Evolutionary conservation across 2,329 filamentous ascomycete genomes (phyloP), one percentile per base, ranked within the genome.

Genomic region (Akanthomyces uredinophilus): DNA sequence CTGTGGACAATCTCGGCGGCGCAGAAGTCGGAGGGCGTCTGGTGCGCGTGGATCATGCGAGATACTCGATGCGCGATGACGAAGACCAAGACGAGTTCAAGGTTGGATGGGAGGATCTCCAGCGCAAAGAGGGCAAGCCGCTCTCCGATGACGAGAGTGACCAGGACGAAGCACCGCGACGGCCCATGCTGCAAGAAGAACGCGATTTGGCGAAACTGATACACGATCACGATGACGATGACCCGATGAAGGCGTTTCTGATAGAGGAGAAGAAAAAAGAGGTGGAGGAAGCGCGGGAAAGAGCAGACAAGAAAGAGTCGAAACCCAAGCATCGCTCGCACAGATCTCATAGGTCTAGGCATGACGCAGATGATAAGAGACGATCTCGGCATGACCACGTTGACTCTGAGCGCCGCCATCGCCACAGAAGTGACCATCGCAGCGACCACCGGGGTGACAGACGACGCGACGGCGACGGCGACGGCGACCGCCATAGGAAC

Each of bases 201-300:
- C 79, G 80, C 61, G 93, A 98, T 72, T 76, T 98, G 55, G 85
- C 86, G 56, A 82, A 86, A 50, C 74, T 98, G 61, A 86, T 96
- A 58, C 79, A 84, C 60, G 87, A 94, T 18, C 89, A 96, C 66
- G 95, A 98, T 66, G 93, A 97, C 27, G 94, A 98, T 64, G 95
- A 99, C 73, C 95, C 95, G 0, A 99, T 99, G 95, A 97, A 96
- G 76, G 87, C 86, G 43, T 97, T 91, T 69, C 73, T 98, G 66
- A 87, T 97, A 57, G 85, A 94, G 66, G 90, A 96, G 76, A 97
- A 98, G 82, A 92, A 90, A 75, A 91, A 92, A 72, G 91, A 96
- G 72, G 84, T 96, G 14, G 86, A 89, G 60, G 83, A 84, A 63
- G 93, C 91, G 3, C 75, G 67, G 79, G 81, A 82, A 75, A 70